Evolutionary conservation across 2,329 filamentous ascomycete species (phyloP).

Genomic region (Penicillium sp.): DNA sequence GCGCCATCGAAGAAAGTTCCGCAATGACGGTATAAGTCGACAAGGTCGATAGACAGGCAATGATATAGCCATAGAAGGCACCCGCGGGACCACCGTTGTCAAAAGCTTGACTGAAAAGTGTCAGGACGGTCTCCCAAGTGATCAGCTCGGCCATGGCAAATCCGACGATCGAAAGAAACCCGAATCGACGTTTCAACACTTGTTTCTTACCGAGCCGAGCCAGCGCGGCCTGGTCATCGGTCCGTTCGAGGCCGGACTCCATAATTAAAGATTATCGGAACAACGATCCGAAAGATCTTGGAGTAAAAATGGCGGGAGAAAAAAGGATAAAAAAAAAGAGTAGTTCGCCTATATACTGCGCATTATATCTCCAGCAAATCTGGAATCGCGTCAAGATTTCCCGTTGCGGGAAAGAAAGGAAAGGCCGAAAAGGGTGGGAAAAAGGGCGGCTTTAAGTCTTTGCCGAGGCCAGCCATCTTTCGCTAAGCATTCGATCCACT

Average conservation of each 20-base stretch:
- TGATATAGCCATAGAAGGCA: conserved; percentile 57
- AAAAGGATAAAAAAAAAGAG: not conserved
- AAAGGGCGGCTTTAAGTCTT: not conserved
- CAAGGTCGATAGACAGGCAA: conserved; percentile 56
- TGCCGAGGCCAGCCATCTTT: conserved; percentile 4
- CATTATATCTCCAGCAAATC: not conserved
- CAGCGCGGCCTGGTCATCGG: conserved; percentile 40
- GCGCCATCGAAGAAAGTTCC: conserved; percentile 53
- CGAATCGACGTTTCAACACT: conserved; percentile 50
- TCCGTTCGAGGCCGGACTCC: conserved; percentile 7
- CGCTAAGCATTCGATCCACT: conserved; percentile 5
- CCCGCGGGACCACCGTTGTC: conserved; percentile 54
- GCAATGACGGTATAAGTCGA: conserved; percentile 53
- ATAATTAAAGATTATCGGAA: conserved; percentile 8
- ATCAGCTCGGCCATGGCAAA: conserved; percentile 52
- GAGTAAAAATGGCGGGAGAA: not conserved
- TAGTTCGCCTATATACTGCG: not conserved
- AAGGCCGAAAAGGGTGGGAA: not conserved
- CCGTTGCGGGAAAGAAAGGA: not conserved
- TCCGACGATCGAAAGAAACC: conserved; percentile 48
- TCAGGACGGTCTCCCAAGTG: conserved; percentile 53
- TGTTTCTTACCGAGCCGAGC: conserved; percentile 52
- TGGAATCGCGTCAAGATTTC: not conserved
- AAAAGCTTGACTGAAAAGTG: conserved; percentile 48
- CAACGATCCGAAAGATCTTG: not conserved